Percentiles rank a stretch among this genome's conserved stretches.
Evolutionary conservation across 139 green algal genomes (phyloP).

Genomic region (Coelastrella sp.): DNA sequence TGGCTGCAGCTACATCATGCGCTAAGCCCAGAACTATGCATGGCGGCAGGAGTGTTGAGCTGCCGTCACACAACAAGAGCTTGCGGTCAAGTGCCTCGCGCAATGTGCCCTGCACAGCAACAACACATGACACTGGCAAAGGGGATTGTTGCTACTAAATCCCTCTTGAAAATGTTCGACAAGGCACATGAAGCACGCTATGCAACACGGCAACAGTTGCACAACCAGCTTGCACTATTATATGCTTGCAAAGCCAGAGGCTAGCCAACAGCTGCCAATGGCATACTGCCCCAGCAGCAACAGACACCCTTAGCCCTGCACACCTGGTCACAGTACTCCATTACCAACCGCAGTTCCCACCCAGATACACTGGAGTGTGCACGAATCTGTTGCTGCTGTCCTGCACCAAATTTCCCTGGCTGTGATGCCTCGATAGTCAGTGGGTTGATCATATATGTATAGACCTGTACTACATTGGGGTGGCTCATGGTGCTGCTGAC

Average conservation of each 20-base stretch:
- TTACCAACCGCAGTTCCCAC: constrained; percentile 57
- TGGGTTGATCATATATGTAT: constrained; percentile 45
- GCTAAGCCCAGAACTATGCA: constrained; percentile 44
- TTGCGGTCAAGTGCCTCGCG: constrained; percentile 38
- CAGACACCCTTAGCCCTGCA: background rate
- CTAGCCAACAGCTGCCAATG: too few relatives aligned
- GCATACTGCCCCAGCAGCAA: too few relatives aligned
- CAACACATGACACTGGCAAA: background rate
- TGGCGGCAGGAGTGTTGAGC: background rate
- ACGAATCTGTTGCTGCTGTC: background rate
- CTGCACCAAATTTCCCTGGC: background rate
- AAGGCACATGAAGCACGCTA: background rate
- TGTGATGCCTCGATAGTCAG: background rate
- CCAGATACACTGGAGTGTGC: background rate
- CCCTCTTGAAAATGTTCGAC: background rate
- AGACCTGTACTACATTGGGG: constrained; percentile 42
- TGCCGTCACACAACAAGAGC: background rate
- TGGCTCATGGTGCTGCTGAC: constrained; percentile 37
- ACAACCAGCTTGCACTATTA: background rate
- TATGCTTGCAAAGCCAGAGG: background rate
- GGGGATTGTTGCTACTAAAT: too few relatives aligned
- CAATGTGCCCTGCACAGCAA: constrained; percentile 30
- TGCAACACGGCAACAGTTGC: background rate
- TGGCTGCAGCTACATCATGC: constrained; percentile 53
- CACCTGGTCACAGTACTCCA: constrained; percentile 66